Percentiles rank a stretch among this genome's conserved stretches.
Conservation (phyloP, 768 basidiomycete genomes). For the Boletus insuetus region DNA sequence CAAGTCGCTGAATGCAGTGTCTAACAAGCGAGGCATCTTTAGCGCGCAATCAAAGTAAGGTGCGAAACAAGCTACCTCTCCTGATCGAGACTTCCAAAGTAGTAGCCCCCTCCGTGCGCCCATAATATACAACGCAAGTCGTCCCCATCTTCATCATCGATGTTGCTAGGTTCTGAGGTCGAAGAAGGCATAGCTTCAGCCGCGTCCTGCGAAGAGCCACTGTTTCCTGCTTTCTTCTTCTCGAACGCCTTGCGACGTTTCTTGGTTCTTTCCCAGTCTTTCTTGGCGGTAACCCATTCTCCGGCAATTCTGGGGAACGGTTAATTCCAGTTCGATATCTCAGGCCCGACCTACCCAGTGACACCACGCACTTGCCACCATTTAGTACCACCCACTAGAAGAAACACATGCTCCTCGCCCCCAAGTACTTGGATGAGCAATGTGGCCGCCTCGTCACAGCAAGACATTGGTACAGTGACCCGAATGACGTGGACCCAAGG, state of each 20-base stretch:
- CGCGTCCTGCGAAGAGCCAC: conserved; percentile 9
- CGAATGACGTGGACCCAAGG: conserved; percentile 78
- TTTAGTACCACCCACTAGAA: conserved; percentile 82
- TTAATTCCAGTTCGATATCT: conserved; percentile 13
- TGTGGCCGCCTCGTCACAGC: conserved; percentile 71
- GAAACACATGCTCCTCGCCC: conserved; percentile 70
- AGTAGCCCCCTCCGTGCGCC: conserved; percentile 81
- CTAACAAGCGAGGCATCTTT: conserved; percentile 31
- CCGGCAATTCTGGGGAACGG: conserved; percentile 59
- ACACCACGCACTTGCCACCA: conserved; percentile 97
- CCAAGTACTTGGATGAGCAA: conserved; percentile 77
- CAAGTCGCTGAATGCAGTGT: conserved; percentile 77
- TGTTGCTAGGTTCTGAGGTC: conserved; percentile 31
- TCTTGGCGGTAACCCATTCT: conserved; percentile 86
- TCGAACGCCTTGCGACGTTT: conserved; percentile 50
- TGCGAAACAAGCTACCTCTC: conserved; percentile 46
- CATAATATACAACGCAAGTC: conserved; percentile 83
- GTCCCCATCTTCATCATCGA: conserved; percentile 72
- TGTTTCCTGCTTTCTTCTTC: conserved; percentile 25
- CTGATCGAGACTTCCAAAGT: conserved; percentile 78
- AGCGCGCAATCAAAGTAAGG: conserved; percentile 4
- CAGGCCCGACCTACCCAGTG: conserved; percentile 53
- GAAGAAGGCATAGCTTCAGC: conserved; percentile 19
- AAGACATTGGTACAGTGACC: conserved; percentile 67
- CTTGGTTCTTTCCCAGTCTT: conserved; percentile 75